These are phyloP conservation scores for Silene conica DNA, from an alignment of 148 eudicot species.

Conservation along the genomic window DNA sequence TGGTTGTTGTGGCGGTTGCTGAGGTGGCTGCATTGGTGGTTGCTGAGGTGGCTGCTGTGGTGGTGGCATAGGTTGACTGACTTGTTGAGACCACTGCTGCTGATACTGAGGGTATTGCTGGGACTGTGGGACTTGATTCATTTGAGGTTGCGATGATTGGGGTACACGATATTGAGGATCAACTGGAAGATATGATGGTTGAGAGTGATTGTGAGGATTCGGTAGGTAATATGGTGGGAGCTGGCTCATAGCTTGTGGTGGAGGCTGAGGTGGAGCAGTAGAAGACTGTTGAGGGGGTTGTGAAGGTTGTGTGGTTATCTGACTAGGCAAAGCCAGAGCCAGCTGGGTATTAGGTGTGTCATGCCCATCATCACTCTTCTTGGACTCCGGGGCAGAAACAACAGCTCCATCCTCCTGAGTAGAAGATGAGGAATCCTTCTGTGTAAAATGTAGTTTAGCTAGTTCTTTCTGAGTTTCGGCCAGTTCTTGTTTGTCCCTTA, in stretches of 20 bases:
- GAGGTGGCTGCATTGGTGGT: conserved; percentile 35
- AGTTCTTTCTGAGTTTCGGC: conserved; percentile 95
- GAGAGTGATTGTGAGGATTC: conserved; percentile 42
- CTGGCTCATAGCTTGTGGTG: conserved; percentile 41
- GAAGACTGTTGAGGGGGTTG: conserved; percentile 38
- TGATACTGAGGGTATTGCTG: conserved; percentile 59
- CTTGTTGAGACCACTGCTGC: conserved; percentile 67
- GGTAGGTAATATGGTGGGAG: conserved; percentile 51
- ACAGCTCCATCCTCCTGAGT: conserved; percentile 54
- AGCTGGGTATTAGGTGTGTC: conserved; percentile 64
- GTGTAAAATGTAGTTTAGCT: conserved; percentile 88
- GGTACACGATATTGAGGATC: conserved; percentile 46
- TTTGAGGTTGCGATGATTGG: conserved; percentile 52
- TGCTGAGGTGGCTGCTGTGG: conserved; percentile 42
- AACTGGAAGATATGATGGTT: conserved; percentile 49
- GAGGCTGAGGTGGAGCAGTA: conserved; percentile 39
- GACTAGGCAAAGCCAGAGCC: conserved; percentile 72
- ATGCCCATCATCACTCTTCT: conserved; percentile 48
- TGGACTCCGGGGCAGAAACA: conserved; percentile 42
- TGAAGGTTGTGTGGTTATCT: conserved; percentile 48
- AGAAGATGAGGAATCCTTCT: conserved; percentile 59
- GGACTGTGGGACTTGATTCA: conserved; percentile 49
- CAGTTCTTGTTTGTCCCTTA: conserved; percentile 95
- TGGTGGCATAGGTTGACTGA: conserved; percentile 45
- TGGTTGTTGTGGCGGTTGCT: conserved; percentile 41